A percentile compares a stretch with the other conserved stretches of the same genome.
These are phyloP conservation scores for Oryza longistaminata DNA, from an alignment of 176 grass and related monocot species.

Conservation along the genomic window DNA sequence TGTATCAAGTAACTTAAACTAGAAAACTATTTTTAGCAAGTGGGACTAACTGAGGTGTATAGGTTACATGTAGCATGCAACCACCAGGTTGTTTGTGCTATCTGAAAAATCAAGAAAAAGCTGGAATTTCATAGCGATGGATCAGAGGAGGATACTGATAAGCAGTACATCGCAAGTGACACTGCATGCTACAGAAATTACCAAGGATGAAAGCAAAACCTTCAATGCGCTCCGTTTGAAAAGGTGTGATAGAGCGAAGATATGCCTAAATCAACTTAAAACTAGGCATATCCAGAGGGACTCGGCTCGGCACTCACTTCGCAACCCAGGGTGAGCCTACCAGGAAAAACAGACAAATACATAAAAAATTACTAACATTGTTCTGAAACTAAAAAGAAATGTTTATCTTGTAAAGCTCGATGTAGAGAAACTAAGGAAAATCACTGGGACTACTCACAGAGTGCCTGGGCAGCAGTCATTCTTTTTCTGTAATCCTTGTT, in stretches of 20 bases:
- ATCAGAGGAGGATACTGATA: slow-evolving; percentile 7
- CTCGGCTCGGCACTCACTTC: slow-evolving; percentile 58
- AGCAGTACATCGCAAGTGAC: not conserved
- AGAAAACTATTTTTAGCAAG: slow-evolving; percentile 24
- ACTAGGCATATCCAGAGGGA: slow-evolving; percentile 87
- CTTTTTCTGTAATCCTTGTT: slow-evolving; percentile 99
- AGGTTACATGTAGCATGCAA: slow-evolving; percentile 21
- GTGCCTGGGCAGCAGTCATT: slow-evolving; percentile 96
- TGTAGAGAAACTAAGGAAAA: not conserved
- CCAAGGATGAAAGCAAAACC: slow-evolving; percentile 50
- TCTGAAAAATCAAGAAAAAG: not conserved
- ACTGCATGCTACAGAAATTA: slow-evolving; percentile 31
- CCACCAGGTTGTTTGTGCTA: not conserved
- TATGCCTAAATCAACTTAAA: slow-evolving; percentile 82
- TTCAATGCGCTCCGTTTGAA: slow-evolving; percentile 93
- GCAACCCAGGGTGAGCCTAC: slow-evolving; percentile 91
- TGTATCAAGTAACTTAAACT: not conserved
- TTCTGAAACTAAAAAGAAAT: slow-evolving; percentile 39
- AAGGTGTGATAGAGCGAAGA: slow-evolving; percentile 76
- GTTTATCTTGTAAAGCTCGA: slow-evolving; percentile 7
- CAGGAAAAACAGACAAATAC: slow-evolving; percentile 34
- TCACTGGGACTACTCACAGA: slow-evolving; percentile 55
- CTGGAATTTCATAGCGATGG: slow-evolving; percentile 9
- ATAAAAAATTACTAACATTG: slow-evolving; percentile 9
- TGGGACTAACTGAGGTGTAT: not conserved